Evolutionary conservation across 352 stramenopile genomes (phyloP).

Genomic region (Phytophthora sp.): DNA sequence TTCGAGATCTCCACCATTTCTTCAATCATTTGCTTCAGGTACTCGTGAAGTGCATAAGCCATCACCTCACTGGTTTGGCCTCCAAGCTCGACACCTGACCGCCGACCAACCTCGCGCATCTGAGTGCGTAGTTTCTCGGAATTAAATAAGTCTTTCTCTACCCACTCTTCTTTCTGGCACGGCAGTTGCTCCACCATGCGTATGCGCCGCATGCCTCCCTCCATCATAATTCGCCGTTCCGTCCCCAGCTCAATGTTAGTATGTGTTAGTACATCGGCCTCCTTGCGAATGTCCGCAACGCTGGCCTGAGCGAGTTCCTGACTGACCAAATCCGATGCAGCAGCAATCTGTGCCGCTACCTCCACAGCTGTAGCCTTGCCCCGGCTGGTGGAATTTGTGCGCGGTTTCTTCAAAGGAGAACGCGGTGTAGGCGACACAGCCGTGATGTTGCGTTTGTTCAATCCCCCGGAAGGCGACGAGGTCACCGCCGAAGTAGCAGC

Average conservation of each 20-base stretch:
- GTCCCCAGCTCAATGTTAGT: conserved; percentile 78
- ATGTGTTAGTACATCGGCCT: conserved; percentile 87
- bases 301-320: conserved; percentile 69
- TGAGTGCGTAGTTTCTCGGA: conserved; percentile 57
- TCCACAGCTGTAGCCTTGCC: conserved; percentile 43
- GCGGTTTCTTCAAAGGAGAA: conserved; percentile 80
- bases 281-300: conserved; percentile 75
- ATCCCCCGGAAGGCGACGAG: conserved; percentile 46
- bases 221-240: conserved; percentile 85
- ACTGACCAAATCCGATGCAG: conserved; percentile 37
- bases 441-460: conserved; percentile 65
- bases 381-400: conserved; percentile 49
- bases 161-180: conserved; percentile 81
- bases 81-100: conserved; percentile 63
- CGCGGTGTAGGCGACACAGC: conserved; percentile 63
- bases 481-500: conserved; percentile 18
- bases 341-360: conserved; percentile 34
- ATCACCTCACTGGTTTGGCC: conserved; percentile 75
- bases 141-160: conserved; percentile 86
- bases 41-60: conserved; percentile 83
- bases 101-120: conserved; percentile 58
- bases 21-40: conserved; percentile 87
- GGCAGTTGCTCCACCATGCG: conserved; percentile 55
- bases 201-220: conserved; percentile 43
- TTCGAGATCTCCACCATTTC: conserved; percentile 87